Conservation (phyloP, 1,284 basidiomycete genomes). For the Microbotryum saponariae region DNA sequence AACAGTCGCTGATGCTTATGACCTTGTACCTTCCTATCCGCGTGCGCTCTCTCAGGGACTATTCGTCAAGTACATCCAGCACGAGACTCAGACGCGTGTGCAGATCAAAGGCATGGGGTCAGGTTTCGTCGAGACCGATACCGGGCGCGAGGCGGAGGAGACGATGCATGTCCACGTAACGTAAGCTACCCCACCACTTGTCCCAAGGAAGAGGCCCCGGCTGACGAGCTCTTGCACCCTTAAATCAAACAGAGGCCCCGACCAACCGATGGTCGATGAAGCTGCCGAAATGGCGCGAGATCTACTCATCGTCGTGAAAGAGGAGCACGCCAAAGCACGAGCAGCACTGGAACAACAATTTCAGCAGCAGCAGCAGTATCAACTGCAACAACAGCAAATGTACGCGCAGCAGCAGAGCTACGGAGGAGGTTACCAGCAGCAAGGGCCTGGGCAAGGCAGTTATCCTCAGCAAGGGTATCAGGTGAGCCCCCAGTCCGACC, state of each 20-base stretch:
- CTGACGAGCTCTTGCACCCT: background rate
- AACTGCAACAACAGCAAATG: background rate
- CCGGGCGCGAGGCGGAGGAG: constrained; percentile 79
- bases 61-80: constrained; percentile 98
- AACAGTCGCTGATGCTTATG: background rate
- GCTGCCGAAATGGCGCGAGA: constrained; percentile 85
- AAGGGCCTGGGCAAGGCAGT: background rate
- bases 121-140: constrained; percentile 91
- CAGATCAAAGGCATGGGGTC: constrained; percentile 95
- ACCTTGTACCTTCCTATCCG: background rate
- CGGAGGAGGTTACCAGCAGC: constrained; percentile 2
- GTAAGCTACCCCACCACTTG: constrained; percentile 44
- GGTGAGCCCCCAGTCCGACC: constrained; percentile 7
- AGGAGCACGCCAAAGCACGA: constrained; percentile 72
- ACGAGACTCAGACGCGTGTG: constrained; percentile 91
- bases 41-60: constrained; percentile 55
- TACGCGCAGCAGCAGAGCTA: constrained; percentile 5
- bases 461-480: constrained; percentile 16
- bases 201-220: background rate
- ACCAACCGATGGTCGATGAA: constrained; percentile 73
- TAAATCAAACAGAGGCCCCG: constrained; percentile 59
- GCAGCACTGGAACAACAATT: constrained; percentile 18
- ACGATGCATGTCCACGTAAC: constrained; percentile 92
- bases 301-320: constrained; percentile 71
- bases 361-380: constrained; percentile 12